Evolutionary conservation across 2,329 filamentous ascomycete genomes (phyloP).

Genomic region (Hypocreales sp.): DNA sequence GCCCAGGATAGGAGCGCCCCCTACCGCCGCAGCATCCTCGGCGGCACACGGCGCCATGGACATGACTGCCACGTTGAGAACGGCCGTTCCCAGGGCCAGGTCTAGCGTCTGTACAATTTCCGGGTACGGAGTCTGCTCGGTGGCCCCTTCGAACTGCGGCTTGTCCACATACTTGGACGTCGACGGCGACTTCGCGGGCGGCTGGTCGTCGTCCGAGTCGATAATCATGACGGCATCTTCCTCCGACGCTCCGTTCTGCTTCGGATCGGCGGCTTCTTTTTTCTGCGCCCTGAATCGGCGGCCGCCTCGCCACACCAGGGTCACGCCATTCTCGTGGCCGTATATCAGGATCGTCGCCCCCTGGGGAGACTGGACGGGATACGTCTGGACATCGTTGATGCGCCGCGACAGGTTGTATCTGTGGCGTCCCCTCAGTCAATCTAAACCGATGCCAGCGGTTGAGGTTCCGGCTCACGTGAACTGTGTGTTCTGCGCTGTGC

Average conservation of each 20-base stretch:
- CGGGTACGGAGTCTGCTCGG: conserved; percentile 33
- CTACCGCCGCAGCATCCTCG: conserved; percentile 28
- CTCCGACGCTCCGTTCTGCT: conserved; percentile 34
- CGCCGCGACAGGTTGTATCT: conserved; percentile 45
- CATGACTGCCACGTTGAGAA: conserved; percentile 38
- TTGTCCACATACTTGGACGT: conserved; percentile 29
- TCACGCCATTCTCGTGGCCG: conserved; percentile 47
- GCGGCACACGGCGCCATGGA: conserved; percentile 32
- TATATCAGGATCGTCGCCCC: conserved; percentile 48
- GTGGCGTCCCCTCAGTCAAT: no score
- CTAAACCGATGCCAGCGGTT: no score
- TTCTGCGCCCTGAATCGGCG: conserved; percentile 35
- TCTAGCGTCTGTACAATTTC: conserved; percentile 45
- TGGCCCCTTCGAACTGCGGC: conserved; percentile 40
- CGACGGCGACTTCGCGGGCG: conserved; percentile 16
- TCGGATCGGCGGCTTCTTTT: conserved; percentile 21
- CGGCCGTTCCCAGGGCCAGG: conserved; percentile 40
- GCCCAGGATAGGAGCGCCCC: conserved; percentile 31
- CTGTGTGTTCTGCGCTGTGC: conserved; percentile 31
- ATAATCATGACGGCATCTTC: conserved; percentile 47
- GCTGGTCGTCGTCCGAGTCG: conserved; percentile 45
- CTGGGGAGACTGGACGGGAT: conserved; percentile 46
- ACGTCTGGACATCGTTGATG: conserved; percentile 42
- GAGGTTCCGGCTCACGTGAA: conserved; percentile 26
- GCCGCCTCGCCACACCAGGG: conserved; percentile 47